These are phyloP conservation scores for Ascobolus immersus DNA, from an alignment of 495 filamentous ascomycete species.

Conservation along the genomic window DNA sequence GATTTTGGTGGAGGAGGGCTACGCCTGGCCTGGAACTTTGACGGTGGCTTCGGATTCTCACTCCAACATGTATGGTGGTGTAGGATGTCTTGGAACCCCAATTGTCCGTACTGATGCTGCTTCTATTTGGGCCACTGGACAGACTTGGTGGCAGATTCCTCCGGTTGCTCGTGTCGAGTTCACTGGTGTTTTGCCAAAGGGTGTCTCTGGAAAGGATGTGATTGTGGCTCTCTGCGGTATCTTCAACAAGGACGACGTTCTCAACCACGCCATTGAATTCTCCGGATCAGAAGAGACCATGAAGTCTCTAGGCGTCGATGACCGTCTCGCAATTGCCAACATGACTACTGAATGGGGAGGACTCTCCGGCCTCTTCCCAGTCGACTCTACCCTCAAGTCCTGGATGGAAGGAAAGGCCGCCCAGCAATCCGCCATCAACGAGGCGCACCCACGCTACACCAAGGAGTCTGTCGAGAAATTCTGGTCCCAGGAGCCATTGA, in stretches of 20 bases:
- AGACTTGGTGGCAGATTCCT: conserved; percentile 78
- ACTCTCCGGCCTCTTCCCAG: conserved; percentile 56
- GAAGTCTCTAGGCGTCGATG: conserved; percentile 45
- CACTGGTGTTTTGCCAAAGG: conserved; percentile 43
- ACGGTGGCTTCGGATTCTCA: conserved; percentile 65
- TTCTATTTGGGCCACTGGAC: conserved; percentile 60
- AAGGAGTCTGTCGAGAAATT: conserved; percentile 48
- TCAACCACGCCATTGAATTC: conserved; percentile 88
- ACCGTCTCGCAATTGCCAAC: conserved; percentile 65
- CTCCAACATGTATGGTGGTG: conserved; percentile 74
- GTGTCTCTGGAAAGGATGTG: conserved; percentile 86
- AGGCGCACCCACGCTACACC: conserved; percentile 28
- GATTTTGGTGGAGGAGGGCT: conserved; percentile 69
- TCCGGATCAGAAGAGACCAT: conserved; percentile 57
- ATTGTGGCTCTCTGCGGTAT: conserved; percentile 74
- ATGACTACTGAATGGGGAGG: conserved; percentile 97
- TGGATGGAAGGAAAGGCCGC: conserved; percentile 65
- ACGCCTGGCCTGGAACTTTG: conserved; percentile 51
- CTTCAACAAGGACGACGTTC: conserved; percentile 69
- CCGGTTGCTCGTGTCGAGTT: conserved; percentile 60
- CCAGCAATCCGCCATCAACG: conserved; percentile 8
- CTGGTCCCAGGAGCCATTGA: conserved; percentile 30
- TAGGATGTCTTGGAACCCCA: conserved; percentile 52
- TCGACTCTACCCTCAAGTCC: conserved; percentile 42
- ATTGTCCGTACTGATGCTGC: conserved; percentile 74